Base-by-base conservation (phyloP, 2,329 filamentous ascomycete genomes). In the Apiospora phragmitis region DNA sequence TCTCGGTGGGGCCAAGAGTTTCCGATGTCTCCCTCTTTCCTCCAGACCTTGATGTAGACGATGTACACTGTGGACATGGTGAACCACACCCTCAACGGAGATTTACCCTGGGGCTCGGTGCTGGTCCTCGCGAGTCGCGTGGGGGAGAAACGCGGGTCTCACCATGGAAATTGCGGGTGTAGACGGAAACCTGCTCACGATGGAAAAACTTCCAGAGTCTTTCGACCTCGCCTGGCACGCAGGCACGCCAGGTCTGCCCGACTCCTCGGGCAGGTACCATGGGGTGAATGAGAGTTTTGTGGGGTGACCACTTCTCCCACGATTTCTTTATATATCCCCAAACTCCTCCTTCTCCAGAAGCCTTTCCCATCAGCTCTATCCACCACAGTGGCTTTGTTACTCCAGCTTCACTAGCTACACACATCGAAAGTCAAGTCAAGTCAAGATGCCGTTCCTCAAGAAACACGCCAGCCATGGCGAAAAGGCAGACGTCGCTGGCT, bases 361-460 rank as follows among this genome's bases (percentile, higher is more conserved):
- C n/a, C n/a, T 29, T 45, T 67, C 24, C n/a, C 65, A 42, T 67
- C 65, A 42, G 65, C 41, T 41, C 32, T 35, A 38, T 42, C 38
- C 45, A 32, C 32, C 43, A 26, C 41, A 55, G 67, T 67, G 41
- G 69, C 59, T 55, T 66, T 55, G 35, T 65, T 62, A 32, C 32
- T 49, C 29, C 66, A 70, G 42, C 67, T 47, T 51, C 55, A n/a
- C 18, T 11, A 62, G 55, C 43, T n/a, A 32, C 14, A 43, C n/a
- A 65, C 35, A 43, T 69, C 38, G 6, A 38, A n/a, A 62, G 55
- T 62, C 55, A 69, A 51, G 43, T 26, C 71, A 77, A 65, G 8
- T n/a, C 6, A 41, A 9, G 43, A 79, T 79, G 78, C 71, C 72
- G 66, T 78, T 78, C 73, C 75, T 77, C 69, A 79, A 78, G 72